A percentile compares a stretch with the other conserved stretches of the same genome.
phyloP scores from a whole-genome alignment of 2,329 filamentous ascomycete genomes.

The Trichothecium roseum region DNA sequence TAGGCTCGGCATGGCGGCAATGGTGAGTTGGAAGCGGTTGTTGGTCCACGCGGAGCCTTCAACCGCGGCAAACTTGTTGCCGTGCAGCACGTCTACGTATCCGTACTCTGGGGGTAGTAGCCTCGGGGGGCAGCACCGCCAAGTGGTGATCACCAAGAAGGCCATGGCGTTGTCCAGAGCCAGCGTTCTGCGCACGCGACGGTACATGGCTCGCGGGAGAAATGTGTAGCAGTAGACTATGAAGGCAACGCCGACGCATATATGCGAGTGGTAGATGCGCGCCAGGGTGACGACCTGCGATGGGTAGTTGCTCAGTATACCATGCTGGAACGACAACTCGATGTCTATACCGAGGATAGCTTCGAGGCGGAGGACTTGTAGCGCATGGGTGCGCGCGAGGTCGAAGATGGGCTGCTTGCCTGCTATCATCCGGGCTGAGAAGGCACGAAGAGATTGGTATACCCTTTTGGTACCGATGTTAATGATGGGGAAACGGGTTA shows the following conservation, averaged over 20 bases:
- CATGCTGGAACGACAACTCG: constrained; percentile 27
- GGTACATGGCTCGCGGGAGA: constrained; percentile 26
- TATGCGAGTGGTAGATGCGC: constrained; percentile 34
- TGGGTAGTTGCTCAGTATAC: constrained; percentile 22
- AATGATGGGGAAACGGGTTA: not conserved
- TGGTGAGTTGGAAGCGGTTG: constrained; percentile 34
- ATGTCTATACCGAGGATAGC: constrained; percentile 23
- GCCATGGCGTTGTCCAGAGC: constrained; percentile 37
- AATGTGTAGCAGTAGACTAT: constrained; percentile 36
- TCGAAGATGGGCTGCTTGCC: constrained; percentile 25
- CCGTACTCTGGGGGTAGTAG: constrained; percentile 34
- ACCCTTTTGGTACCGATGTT: constrained; percentile 13
- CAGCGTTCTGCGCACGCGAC: constrained; percentile 32
- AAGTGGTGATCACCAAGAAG: constrained; percentile 34
- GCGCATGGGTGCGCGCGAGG: constrained; percentile 26
- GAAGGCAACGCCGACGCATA: constrained; percentile 32
- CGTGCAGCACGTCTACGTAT: constrained; percentile 34
- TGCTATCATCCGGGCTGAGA: constrained; percentile 28
- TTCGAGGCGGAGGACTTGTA: constrained; percentile 28
- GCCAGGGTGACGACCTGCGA: constrained; percentile 28
- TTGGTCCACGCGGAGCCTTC: constrained; percentile 33
- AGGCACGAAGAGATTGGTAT: constrained; percentile 32
- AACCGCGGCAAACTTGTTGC: too few relatives aligned
- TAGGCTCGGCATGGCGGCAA: constrained; percentile 37
- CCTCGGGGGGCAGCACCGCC: constrained; percentile 37